Percentiles rank a stretch among this genome's conserved stretches.
Conservation (phyloP, 129 eudicot species). For the Mikania micrantha region DNA sequence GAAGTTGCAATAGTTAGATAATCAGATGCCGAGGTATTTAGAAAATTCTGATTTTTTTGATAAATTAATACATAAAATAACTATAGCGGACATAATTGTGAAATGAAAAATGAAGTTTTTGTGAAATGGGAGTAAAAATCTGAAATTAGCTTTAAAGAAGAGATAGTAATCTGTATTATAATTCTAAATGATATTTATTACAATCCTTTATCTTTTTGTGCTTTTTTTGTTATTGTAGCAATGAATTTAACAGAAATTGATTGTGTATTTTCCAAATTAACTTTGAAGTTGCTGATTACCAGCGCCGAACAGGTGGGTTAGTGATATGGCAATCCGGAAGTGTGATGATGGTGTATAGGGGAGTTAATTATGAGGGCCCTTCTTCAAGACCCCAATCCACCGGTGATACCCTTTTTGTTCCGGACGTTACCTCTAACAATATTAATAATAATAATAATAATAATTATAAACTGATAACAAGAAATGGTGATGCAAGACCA, state of each 20-base stretch:
- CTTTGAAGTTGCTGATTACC: constrained; percentile 31
- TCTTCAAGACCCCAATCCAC: constrained; percentile 42
- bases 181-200: background rate
- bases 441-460: constrained; percentile 7
- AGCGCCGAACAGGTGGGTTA: constrained; percentile 96
- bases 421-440: constrained; percentile 53
- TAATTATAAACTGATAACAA: constrained; percentile 12
- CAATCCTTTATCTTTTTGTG: background rate
- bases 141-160: no score
- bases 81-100: no score
- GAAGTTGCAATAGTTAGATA: no score
- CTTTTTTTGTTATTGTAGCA: background rate
- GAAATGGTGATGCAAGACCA: constrained; percentile 22
- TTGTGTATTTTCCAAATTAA: constrained; percentile 7
- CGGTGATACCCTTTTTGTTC: constrained; percentile 46
- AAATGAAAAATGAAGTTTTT: no score
- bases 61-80: no score
- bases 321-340: constrained; percentile 97
- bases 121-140: no score
- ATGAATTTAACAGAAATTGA: background rate
- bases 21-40: no score
- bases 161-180: background rate
- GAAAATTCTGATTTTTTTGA: no score
- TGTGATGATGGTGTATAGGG: constrained; percentile 94
- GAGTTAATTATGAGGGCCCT: constrained; percentile 77